phyloP scores from a whole-genome alignment of 179 eudicot genomes.

The Nepenthes alata region DNA sequence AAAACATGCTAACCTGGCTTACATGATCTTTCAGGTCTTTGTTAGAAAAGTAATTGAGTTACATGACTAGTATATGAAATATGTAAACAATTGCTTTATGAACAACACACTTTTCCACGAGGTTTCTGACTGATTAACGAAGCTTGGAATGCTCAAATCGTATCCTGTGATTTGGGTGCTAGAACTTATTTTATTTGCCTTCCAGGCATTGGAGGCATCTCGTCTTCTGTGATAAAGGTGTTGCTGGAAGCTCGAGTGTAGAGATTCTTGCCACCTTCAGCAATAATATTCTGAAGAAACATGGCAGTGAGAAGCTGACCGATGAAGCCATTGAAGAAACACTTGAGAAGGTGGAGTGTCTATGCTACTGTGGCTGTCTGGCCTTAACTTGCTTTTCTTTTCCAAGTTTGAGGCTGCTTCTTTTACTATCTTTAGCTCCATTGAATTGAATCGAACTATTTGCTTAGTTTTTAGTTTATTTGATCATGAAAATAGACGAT shows the following conservation, averaged over 20 bases:
- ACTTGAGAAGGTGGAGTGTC: constrained; percentile 48
- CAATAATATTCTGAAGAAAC: constrained; percentile 65
- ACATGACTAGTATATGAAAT: constrained; percentile 61
- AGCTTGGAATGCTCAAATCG: neutral
- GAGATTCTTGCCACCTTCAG: constrained; percentile 66
- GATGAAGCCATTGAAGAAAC: constrained; percentile 78
- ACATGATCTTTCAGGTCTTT: constrained; percentile 27
- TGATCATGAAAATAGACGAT: too few species aligned
- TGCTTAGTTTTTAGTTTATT: too few species aligned
- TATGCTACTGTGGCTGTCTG: neutral
- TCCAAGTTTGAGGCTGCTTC: neutral
- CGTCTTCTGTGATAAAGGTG: constrained; percentile 62
- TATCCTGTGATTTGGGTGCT: neutral
- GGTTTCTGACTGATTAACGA: constrained; percentile 19
- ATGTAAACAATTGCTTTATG: constrained; percentile 47
- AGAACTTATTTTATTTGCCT: constrained; percentile 1
- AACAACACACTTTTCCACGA: constrained; percentile 66
- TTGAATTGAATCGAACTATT: too few species aligned
- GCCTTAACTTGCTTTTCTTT: neutral
- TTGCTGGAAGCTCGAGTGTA: constrained; percentile 60
- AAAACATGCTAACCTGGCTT: constrained; percentile 3
- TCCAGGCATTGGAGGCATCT: constrained; percentile 69
- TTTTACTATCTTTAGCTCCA: too few species aligned
- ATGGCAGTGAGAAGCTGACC: constrained; percentile 62
- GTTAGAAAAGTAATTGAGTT: constrained; percentile 63